Percentiles rank a stretch among this genome's conserved stretches.
These are phyloP conservation scores for Pilatotrama ljubarskyi DNA, from an alignment of 768 basidiomycete genomes.

Conservation along the genomic window DNA sequence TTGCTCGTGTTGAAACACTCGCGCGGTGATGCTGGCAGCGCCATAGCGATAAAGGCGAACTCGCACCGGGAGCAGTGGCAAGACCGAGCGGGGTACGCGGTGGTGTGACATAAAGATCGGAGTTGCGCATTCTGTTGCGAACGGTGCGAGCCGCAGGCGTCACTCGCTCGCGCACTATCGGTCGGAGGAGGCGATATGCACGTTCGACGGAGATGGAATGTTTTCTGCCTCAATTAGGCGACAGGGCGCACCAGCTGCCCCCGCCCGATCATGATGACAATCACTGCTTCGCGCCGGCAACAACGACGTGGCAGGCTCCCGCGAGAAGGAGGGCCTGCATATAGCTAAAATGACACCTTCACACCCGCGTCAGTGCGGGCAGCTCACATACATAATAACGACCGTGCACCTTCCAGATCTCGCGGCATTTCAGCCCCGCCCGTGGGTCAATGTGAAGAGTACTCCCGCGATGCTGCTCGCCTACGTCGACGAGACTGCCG, in stretches of 20 bases:
- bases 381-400: background rate
- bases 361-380: background rate
- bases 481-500: constrained; percentile 1
- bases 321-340: constrained; percentile 1
- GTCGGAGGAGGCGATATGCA: background rate
- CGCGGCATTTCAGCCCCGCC: background rate
- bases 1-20: too few species aligned
- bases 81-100: too few species aligned
- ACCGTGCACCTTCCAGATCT: constrained; percentile 10
- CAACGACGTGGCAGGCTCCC: background rate
- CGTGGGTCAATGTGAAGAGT: constrained; percentile 1
- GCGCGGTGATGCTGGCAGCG: too few species aligned
- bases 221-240: background rate
- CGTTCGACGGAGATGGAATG: background rate
- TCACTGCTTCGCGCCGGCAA: constrained; percentile 7
- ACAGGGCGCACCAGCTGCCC: background rate
- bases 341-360: constrained; percentile 15
- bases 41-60: too few species aligned
- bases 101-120: too few species aligned
- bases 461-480: constrained; percentile 11
- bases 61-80: too few species aligned
- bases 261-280: background rate
- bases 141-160: too few species aligned
- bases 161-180: too few species aligned
- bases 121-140: too few species aligned